Conservation (phyloP, 495 filamentous ascomycete species). For the Penicillium waksmanii region DNA sequence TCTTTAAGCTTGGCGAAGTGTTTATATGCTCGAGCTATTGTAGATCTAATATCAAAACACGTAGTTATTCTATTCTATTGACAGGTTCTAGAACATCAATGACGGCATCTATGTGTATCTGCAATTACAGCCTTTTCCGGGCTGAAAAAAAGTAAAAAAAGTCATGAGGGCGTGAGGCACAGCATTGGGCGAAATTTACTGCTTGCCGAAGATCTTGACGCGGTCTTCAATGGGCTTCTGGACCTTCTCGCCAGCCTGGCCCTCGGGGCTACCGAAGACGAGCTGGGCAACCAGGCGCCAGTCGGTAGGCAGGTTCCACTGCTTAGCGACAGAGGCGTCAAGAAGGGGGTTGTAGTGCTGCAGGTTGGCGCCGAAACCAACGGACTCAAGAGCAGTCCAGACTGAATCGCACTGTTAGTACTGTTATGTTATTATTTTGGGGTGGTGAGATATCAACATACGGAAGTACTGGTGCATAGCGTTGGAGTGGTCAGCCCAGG, state of each 20-base stretch:
- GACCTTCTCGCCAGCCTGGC: slow-evolving; percentile 20
- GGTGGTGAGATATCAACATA: slow-evolving; percentile 26
- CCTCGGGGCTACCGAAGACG: slow-evolving; percentile 54
- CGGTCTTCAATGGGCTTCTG: slow-evolving; percentile 29
- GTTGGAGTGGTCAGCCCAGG: slow-evolving; percentile 56
- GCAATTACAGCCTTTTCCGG: not conserved
- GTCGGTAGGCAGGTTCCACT: slow-evolving; percentile 49
- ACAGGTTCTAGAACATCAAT: not conserved
- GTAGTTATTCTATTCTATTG: not conserved
- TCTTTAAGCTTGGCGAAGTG: too few relatives aligned
- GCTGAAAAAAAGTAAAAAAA: slow-evolving; percentile 1
- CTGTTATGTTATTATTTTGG: not conserved
- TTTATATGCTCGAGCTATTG: not conserved
- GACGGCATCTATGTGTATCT: not conserved
- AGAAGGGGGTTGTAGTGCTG: slow-evolving; percentile 61
- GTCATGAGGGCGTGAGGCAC: slow-evolving; percentile 10
- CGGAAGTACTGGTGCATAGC: slow-evolving; percentile 60
- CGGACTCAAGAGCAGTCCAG: slow-evolving; percentile 55
- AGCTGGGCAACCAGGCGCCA: slow-evolving; percentile 55
- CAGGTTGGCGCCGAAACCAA: slow-evolving; percentile 58
- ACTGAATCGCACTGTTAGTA: slow-evolving; percentile 29
- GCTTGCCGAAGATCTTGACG: slow-evolving; percentile 30
- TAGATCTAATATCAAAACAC: not conserved
- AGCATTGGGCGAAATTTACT: slow-evolving; percentile 12
- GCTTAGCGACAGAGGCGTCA: slow-evolving; percentile 45